Evolutionary conservation across 345 rosid genomes (phyloP), one percentile per base, ranked within the genome.

Genomic region (Pelargonium nanum): DNA sequence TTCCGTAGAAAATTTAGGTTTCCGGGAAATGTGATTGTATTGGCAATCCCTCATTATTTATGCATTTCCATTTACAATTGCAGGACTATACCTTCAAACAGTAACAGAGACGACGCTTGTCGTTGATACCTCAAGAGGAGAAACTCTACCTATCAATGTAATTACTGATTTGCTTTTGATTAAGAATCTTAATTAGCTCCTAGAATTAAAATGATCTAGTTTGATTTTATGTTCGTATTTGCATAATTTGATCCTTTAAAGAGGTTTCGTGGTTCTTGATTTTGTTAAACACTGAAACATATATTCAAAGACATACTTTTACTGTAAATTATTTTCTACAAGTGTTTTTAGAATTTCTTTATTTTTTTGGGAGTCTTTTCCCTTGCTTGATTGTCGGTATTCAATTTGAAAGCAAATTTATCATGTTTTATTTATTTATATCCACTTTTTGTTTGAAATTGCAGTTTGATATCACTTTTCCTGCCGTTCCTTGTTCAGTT

Each of bases 61-160:
- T 53, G 25, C 13, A 19, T 48, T 24, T 44, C 19, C 22, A 53
- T 63, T 28, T 19, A 5, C 5, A 24, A 7, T 53, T 74, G 57
- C 77, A 84, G 89, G 75, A 69, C 67, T 81, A 30, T 84, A 81
- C 63, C 70, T 81, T 25, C 81, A 80, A 57, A 75, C 85, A 8
- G 85, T 69, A 32, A 81, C 83, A 0, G 85, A 81, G 67, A 77
- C 87, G 4, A 77, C 76, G 74, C 85, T 84, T 22, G 61, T 76
- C n/a, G 90, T 84, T 45, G 90, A 84, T 70, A 84, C 86, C 55
- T 84, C 90, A 56, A 74, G 90, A 74, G 81, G 90, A 48, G 90
- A 84, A 76, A 76, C 64, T 26, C 70, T 84, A 6, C 84, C 68
- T 10, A 81, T 84, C 72, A 81, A 80, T 63, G 89, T 84, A 84